Evolutionary conservation across 2,329 filamentous ascomycete genomes (phyloP).

Genomic region (Ascochyta lentis): DNA sequence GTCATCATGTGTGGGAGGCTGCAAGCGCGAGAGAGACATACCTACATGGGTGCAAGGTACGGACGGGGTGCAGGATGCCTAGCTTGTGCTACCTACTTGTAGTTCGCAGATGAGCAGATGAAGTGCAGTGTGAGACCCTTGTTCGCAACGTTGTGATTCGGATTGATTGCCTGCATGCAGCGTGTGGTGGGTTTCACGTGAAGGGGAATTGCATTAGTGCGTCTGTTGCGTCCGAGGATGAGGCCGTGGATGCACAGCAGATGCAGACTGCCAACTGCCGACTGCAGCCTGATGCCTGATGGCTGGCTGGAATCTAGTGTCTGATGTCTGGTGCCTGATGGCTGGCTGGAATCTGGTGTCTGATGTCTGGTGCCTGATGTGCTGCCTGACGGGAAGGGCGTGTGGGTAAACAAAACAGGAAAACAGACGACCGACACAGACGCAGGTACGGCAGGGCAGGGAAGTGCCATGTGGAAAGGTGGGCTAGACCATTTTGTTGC

Average conservation of each 20-base stretch:
- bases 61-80: no score
- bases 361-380: no score
- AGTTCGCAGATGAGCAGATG: no score
- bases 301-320: no score
- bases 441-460: constrained; percentile 4
- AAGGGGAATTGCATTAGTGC: not conserved
- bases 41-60: no score
- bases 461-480: constrained; percentile 13
- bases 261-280: no score
- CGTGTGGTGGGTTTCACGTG: not conserved
- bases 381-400: no score
- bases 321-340: no score
- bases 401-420: not conserved
- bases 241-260: not conserved
- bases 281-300: no score
- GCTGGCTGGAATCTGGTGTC: no score
- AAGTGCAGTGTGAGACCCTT: no score
- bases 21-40: not conserved
- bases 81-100: no score
- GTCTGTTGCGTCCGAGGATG: not conserved
- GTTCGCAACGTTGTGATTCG: not conserved
- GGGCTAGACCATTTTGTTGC: not conserved
- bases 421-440: not conserved
- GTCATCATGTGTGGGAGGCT: not conserved
- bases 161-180: constrained; percentile 1